Conservation (phyloP, 2,329 filamentous ascomycete genomes). For the Gnomoniopsis smithogilvyi region DNA sequence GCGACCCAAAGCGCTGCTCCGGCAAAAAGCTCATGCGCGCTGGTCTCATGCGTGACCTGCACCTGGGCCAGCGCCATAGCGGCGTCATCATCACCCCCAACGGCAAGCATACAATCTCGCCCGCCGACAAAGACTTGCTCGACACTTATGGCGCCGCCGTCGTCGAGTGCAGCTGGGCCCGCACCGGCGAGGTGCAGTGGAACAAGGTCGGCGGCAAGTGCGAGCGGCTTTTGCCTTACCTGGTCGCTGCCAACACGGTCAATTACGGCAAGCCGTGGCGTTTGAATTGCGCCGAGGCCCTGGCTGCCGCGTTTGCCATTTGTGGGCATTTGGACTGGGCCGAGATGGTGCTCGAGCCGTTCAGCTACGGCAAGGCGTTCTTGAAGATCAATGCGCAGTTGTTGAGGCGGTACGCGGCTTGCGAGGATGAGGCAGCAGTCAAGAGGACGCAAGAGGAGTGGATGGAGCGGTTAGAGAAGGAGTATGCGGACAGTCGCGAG, state of each 20-base stretch:
- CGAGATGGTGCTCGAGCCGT: constrained; percentile 74
- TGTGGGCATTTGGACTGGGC: constrained; percentile 93
- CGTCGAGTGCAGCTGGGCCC: constrained; percentile 95
- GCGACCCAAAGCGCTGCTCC: constrained; percentile 93
- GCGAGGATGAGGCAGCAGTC: constrained; percentile 74
- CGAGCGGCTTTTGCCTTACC: constrained; percentile 85
- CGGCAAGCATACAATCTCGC: constrained; percentile 79
- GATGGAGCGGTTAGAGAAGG: constrained; percentile 84
- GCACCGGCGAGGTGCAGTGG: constrained; percentile 89
- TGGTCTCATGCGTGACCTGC: constrained; percentile 88
- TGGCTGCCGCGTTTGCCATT: constrained; percentile 90
- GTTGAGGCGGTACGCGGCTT: constrained; percentile 80
- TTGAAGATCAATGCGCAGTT: constrained; percentile 84
- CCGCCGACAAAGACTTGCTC: constrained; percentile 76
- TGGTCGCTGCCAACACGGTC: constrained; percentile 93
- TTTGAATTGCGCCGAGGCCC: constrained; percentile 91
- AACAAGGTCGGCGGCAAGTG: constrained; percentile 88
- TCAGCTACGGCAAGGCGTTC: constrained; percentile 85
- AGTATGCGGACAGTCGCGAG: constrained; percentile 78
- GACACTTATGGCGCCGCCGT: constrained; percentile 91
- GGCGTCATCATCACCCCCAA: constrained; percentile 96
- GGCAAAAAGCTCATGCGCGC: constrained; percentile 92
- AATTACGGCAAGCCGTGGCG: constrained; percentile 97
- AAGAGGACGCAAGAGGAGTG: constrained; percentile 84
- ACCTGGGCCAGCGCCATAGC: constrained; percentile 85